Conservation (phyloP, 257 asterid genomes). For the Avicennia marina region DNA sequence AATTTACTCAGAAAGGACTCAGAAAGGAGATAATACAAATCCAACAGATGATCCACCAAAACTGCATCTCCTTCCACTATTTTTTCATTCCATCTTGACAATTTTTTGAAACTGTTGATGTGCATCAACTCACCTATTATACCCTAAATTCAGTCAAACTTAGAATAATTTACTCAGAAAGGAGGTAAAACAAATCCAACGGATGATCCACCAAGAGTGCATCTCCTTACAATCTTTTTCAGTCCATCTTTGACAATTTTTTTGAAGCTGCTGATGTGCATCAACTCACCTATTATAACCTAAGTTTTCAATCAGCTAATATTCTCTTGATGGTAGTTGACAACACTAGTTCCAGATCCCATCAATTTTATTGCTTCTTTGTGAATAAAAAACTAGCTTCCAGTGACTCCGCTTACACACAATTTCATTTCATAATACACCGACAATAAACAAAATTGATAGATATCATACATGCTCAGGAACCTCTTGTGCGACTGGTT, state of each 20-base stretch:
- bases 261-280: background rate
- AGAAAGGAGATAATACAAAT: no score
- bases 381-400: background rate
- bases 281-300: background rate
- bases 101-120: no score
- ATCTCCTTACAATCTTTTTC: background rate
- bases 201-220: background rate
- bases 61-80: no score
- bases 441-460: background rate
- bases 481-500: no score
- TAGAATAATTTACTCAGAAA: no score
- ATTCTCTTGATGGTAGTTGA: background rate
- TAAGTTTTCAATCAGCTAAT: background rate
- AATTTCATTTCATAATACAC: background rate
- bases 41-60: no score
- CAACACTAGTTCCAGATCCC: background rate
- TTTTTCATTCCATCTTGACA: background rate
- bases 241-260: background rate
- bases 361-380: background rate
- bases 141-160: no score
- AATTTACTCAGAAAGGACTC: no score
- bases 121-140: no score
- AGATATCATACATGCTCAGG: no score
- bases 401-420: background rate
- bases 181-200: background rate